These are phyloP conservation scores for Rhizophagus prolifer DNA, from an alignment of 192 early-diverging fungal species.

Conservation along the genomic window DNA sequence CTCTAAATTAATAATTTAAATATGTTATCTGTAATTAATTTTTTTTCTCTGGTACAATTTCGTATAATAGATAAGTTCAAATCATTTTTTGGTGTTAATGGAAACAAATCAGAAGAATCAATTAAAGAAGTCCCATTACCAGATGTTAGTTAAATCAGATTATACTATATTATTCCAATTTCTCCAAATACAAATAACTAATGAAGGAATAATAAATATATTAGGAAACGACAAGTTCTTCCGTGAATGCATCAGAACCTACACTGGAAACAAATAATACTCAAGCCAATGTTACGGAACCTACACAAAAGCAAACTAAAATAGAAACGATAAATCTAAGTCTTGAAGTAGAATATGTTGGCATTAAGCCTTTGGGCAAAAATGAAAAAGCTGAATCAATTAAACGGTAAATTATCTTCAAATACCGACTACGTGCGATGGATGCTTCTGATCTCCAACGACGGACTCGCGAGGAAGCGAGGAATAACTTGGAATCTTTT, in stretches of 20 bases:
- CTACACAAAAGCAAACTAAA: conserved; percentile 32
- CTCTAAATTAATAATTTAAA: background rate
- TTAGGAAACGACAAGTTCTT: conserved; percentile 6
- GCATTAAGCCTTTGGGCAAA: conserved; percentile 51
- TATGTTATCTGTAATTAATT: background rate
- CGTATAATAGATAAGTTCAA: conserved; percentile 54
- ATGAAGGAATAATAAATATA: background rate
- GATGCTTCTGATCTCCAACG: conserved; percentile 73
- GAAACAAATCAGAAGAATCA: conserved; percentile 37
- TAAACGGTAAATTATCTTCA: conserved; percentile 33
- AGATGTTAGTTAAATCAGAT: background rate
- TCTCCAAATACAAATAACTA: background rate
- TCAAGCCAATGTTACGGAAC: conserved; percentile 31
- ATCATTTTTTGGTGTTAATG: conserved; percentile 60
- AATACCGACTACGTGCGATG: conserved; percentile 53
- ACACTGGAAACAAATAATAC: conserved; percentile 34
- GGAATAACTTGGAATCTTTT: conserved; percentile 88
- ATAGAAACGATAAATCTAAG: conserved; percentile 61
- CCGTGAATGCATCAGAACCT: conserved; percentile 44
- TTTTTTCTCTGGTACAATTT: conserved; percentile 32
- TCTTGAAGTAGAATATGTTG: conserved; percentile 55
- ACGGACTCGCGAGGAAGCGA: conserved; percentile 74
- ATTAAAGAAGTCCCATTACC: conserved; percentile 26
- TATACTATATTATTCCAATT: background rate
- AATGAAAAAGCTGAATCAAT: conserved; percentile 42